Conservation (phyloP, 192 early-diverging fungal genomes). For the Coemansia sp. region DNA sequence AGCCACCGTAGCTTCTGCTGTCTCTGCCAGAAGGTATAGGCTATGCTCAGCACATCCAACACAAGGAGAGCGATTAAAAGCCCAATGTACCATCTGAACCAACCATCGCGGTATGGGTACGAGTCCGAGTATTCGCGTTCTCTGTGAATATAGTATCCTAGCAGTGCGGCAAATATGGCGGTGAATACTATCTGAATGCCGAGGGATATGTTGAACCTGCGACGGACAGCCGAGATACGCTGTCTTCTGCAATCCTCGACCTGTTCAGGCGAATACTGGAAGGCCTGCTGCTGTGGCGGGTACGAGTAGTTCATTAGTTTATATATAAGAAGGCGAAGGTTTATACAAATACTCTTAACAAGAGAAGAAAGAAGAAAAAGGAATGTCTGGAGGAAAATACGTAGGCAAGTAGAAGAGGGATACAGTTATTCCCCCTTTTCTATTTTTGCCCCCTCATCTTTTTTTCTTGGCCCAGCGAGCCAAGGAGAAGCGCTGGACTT, state of each 20-base stretch:
- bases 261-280: conserved; percentile 8
- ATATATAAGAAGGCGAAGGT: too few species aligned
- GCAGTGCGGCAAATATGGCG: conserved; percentile 29
- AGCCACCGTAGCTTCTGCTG: conserved; percentile 22
- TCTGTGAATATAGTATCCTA: conserved; percentile 34
- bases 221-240: conserved; percentile 21
- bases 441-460: neutral
- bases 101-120: conserved; percentile 19
- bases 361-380: neutral
- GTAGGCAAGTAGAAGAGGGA: neutral
- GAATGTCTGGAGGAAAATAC: neutral
- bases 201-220: conserved; percentile 24
- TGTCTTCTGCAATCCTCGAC: conserved; percentile 29
- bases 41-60: conserved; percentile 27
- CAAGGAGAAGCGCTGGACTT: too few species aligned
- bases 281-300: conserved; percentile 16
- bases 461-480: too few species aligned
- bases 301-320: conserved; percentile 11
- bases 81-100: conserved; percentile 48
- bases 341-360: too few species aligned
- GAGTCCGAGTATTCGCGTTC: conserved; percentile 3
- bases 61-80: conserved; percentile 46
- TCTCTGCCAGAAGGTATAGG: conserved; percentile 33
- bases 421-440: neutral
- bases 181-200: conserved; percentile 36